Conservation (phyloP, 2,329 filamentous ascomycete genomes). For the Capronia epimyces region DNA sequence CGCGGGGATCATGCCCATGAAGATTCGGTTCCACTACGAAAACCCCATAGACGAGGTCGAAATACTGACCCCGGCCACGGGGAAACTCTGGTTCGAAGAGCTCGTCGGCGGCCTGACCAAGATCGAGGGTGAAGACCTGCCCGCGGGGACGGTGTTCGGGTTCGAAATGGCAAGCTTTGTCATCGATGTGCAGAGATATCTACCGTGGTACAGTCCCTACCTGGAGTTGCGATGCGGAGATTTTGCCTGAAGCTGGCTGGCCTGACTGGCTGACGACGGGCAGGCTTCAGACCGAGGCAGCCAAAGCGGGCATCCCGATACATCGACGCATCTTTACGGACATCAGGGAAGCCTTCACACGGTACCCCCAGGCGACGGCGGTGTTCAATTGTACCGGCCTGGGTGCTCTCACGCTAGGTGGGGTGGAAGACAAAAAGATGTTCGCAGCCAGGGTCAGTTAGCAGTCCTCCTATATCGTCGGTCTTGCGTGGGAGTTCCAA, state of each 20-base stretch:
- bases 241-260: too few relatives aligned
- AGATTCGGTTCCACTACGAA: background rate
- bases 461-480: too few relatives aligned
- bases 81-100: background rate
- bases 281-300: background rate
- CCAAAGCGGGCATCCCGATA: background rate
- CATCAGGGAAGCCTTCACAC: background rate
- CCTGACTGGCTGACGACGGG: background rate
- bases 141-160: background rate
- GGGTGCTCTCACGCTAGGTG: background rate
- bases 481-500: too few relatives aligned
- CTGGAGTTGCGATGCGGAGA: background rate
- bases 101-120: background rate
- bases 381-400: background rate
- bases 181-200: background rate
- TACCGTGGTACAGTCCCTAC: background rate
- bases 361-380: background rate
- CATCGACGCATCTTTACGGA: background rate
- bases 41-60: background rate
- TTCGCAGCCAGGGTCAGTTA: background rate
- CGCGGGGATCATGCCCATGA: background rate
- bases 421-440: background rate
- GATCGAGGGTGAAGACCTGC: background rate
- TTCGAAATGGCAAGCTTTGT: background rate
- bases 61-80: background rate